These are phyloP conservation scores for Diaporthe longicolla DNA, from an alignment of 2,329 filamentous ascomycete species.

Conservation along the genomic window DNA sequence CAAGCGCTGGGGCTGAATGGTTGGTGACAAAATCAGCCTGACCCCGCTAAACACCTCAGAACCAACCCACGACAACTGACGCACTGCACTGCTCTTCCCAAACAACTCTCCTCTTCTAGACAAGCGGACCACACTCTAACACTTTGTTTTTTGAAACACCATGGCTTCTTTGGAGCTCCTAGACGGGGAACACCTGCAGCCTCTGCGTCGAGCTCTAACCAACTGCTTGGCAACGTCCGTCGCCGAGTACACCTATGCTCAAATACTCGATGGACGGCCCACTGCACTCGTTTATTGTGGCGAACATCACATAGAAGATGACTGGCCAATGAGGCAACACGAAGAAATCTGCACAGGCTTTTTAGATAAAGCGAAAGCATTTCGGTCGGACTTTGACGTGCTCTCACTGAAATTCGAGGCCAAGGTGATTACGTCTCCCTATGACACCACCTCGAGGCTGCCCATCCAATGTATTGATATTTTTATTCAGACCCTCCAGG, in stretches of 20 bases:
- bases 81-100: background rate
- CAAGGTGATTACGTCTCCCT: background rate
- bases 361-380: background rate
- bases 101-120: background rate
- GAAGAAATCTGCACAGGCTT: background rate
- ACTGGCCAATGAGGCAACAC: background rate
- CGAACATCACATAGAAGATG: background rate
- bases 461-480: background rate
- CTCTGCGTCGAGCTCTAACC: background rate
- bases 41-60: too few species aligned
- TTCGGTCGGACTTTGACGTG: background rate
- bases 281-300: background rate
- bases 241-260: background rate
- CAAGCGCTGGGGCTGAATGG: too few species aligned
- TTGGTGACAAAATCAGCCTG: too few species aligned
- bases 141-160: background rate
- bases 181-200: background rate
- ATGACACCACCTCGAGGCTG: background rate
- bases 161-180: background rate
- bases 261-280: background rate
- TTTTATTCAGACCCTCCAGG: background rate
- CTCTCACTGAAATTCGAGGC: background rate
- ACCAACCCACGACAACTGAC: too few species aligned
- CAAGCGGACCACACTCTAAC: background rate
- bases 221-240: background rate